Evolutionary conservation across 73 alveolate species (phyloP), one percentile per base, ranked within the genome.

Genomic region (Stentor coeruleus): DNA sequence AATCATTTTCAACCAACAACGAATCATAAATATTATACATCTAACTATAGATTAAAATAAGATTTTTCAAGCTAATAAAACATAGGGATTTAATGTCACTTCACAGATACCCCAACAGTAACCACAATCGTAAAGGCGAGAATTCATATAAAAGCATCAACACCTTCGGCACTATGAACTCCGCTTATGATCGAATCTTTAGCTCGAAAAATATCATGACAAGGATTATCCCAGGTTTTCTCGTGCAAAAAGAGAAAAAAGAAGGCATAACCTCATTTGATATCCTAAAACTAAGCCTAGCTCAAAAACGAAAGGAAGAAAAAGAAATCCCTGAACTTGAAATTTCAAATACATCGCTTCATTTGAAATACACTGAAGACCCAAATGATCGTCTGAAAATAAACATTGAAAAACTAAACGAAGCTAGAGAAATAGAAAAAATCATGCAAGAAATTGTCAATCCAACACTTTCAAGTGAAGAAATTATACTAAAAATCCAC

Each of bases 321-420:
- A n/a, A n/a, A n/a, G n/a, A 49, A 49, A 49, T 49, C 66, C 66
- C 6, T 11, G 20, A 20, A 6, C 66, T 49, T 49, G 66, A 49
- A 6, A 6, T 49, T 6, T 11, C 28, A 6, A 49, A 49, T 20
- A 11, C 66, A 11, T 20, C 66, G 20, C 28, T 49, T 11, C 6
- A 49, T 6, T 20, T 49, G 66, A 6, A 20, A 49, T 6, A 49
- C 20, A 11, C 66, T 11, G 66, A 49, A 49, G 6, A 6, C 20
- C 66, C 66, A 49, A 66, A 66, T 33, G 33, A 66, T 66, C 1
- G 79, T 20, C 33, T 66, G 37, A 66, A 66, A 31, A 66, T 66
- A 66, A 66, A 40, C 79, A 66, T 26, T 1, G 79, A 66, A 66
- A 66, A 66, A 66, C n/a, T 66, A 14, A 31, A 20, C 11, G 42